A percentile compares a stretch with the other conserved stretches of the same genome.
Conservation (phyloP, 2,329 filamentous ascomycete genomes). For the Neoscytalidium dimidiatum region DNA sequence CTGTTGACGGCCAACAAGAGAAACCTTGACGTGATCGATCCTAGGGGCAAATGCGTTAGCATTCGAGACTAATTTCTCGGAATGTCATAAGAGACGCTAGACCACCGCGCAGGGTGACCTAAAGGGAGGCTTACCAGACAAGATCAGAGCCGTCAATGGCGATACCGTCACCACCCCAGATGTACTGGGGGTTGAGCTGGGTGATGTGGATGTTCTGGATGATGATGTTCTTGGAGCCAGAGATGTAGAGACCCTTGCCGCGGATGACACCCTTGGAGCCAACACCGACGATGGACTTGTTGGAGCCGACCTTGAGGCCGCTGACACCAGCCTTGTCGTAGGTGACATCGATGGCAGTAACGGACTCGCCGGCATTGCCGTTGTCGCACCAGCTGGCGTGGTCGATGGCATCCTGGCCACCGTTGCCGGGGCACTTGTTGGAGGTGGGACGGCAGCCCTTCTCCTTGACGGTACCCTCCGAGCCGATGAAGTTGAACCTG, state of each 20-base stretch:
- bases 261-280: slow-evolving; percentile 58
- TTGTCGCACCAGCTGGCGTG: slow-evolving; percentile 61
- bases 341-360: slow-evolving; percentile 42
- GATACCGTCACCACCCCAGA: slow-evolving; percentile 39
- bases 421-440: slow-evolving; percentile 51
- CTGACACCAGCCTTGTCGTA: slow-evolving; percentile 55
- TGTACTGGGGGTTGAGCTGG: slow-evolving; percentile 37
- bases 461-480: slow-evolving; percentile 55
- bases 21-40: slow-evolving; percentile 42
- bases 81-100: too few species aligned
- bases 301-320: slow-evolving; percentile 56
- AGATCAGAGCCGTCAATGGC: slow-evolving; percentile 33
- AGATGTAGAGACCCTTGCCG: slow-evolving; percentile 58
- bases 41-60: not conserved
- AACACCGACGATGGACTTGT: slow-evolving; percentile 60
- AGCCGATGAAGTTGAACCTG: slow-evolving; percentile 55
- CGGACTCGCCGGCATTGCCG: slow-evolving; percentile 56
- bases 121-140: slow-evolving; percentile 21
- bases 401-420: slow-evolving; percentile 63
- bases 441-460: slow-evolving; percentile 58
- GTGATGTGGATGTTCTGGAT: slow-evolving; percentile 48
- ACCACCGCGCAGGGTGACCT: too few species aligned
- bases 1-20: slow-evolving; percentile 61
- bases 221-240: slow-evolving; percentile 56
- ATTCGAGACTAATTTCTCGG: not conserved